Percentiles rank a stretch among this genome's conserved stretches.
Evolutionary conservation across 306 rosid genomes (phyloP).

Genomic region (Ziziphus jujuba): DNA sequence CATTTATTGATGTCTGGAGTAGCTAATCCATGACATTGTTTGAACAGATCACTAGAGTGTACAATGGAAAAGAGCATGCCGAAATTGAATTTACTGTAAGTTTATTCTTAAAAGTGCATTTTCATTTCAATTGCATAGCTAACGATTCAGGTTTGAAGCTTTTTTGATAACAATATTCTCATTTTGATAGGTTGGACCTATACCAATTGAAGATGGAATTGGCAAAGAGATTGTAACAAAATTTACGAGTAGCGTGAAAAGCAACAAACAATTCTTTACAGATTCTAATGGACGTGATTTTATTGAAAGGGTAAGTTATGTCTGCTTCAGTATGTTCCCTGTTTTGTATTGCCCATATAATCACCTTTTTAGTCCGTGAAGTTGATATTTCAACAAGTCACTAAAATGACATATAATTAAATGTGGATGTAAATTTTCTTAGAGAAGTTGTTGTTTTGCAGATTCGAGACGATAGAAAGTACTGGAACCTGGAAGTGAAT

Average conservation of each 20-base stretch:
- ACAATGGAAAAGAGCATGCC: constrained; percentile 45
- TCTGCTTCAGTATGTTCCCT: neutral
- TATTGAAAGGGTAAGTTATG: constrained; percentile 32
- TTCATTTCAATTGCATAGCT: neutral
- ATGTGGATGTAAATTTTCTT: neutral
- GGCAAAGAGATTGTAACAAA: constrained; percentile 44
- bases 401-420: neutral
- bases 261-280: constrained; percentile 32
- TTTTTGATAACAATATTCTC: neutral
- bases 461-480: constrained; percentile 73
- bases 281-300: constrained; percentile 52
- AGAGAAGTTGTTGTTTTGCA: constrained; percentile 26
- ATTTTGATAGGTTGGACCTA: constrained; percentile 39
- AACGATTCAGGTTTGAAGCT: neutral
- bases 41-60: constrained; percentile 44
- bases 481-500: constrained; percentile 77
- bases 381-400: neutral
- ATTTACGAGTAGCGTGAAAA: constrained; percentile 31
- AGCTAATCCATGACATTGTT: neutral
- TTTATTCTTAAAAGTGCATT: neutral
- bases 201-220: constrained; percentile 43
- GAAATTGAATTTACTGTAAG: constrained; percentile 44
- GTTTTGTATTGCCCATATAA: neutral
- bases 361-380: neutral
- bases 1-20: neutral